phyloP scores from a whole-genome alignment of 176 grass and related monocot species.

The Chloris gayana region DNA sequence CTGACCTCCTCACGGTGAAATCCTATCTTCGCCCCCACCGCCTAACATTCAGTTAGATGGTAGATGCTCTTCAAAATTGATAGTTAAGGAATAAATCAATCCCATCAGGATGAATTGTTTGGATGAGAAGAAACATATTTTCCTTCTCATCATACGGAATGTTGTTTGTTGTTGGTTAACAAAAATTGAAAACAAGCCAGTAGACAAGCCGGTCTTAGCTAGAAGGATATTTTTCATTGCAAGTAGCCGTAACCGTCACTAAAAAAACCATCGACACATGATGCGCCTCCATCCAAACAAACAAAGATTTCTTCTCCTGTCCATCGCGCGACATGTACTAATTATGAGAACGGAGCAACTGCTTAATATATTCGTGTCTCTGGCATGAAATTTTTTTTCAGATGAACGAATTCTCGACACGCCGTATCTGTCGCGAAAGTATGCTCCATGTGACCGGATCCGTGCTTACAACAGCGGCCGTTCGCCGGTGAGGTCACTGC shows the following conservation, averaged over 20 bases:
- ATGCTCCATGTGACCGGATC: slow-evolving; percentile 42
- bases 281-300: not conserved
- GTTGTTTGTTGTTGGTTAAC: too few species aligned
- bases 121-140: too few species aligned
- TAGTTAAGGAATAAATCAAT: slow-evolving; percentile 3
- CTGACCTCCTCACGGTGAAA: too few species aligned
- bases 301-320: not conserved
- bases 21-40: too few species aligned
- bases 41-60: not conserved
- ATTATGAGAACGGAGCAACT: not conserved
- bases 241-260: not conserved
- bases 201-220: too few species aligned
- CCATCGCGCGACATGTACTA: not conserved
- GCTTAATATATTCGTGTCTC: not conserved
- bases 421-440: not conserved
- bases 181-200: too few species aligned
- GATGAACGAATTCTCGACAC: not conserved
- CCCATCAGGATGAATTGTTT: not conserved
- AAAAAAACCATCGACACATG: not conserved
- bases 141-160: too few species aligned
- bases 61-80: not conserved
- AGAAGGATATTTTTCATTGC: not conserved
- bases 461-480: slow-evolving; percentile 29
- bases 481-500: slow-evolving; percentile 39
- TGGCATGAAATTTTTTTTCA: not conserved